These are phyloP conservation scores for Lolium perenne DNA, from an alignment of 176 grass and related monocot genomes.

Conservation along the genomic window DNA sequence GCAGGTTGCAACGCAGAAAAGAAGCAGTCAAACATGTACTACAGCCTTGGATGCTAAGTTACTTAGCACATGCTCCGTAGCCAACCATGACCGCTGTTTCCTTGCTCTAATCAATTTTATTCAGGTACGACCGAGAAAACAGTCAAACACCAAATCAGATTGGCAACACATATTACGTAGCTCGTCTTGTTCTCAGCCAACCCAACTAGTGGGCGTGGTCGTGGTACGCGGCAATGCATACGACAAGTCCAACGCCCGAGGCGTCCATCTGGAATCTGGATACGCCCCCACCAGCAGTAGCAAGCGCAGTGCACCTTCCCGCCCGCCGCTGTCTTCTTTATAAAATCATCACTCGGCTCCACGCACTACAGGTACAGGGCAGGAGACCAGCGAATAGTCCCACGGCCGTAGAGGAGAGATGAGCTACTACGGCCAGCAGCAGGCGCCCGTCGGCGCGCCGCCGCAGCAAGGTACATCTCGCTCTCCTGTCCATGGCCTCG, in stretches of 20 bases:
- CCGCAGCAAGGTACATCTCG: conserved; percentile 61
- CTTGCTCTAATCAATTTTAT: too few species aligned
- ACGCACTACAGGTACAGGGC: background rate
- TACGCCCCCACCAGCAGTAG: background rate
- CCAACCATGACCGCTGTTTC: too few species aligned
- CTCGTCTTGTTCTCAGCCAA: too few species aligned
- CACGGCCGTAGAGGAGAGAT: conserved; percentile 18
- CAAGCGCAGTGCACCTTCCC: background rate
- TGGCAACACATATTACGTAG: too few species aligned
- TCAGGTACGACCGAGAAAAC: too few species aligned
- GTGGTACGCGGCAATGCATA: background rate
- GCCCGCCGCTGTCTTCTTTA: background rate
- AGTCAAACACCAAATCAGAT: background rate
- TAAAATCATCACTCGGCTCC: background rate
- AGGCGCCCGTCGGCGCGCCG: conserved; percentile 72
- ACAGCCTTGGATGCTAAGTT: too few species aligned
- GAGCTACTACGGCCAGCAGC: conserved; percentile 83
- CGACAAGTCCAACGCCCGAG: conserved; percentile 9
- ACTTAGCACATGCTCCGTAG: too few species aligned
- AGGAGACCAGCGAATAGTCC: background rate
- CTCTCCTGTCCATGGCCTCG: background rate
- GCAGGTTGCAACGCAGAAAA: background rate
- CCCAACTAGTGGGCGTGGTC: too few species aligned
- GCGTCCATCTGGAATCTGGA: background rate
- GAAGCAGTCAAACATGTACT: background rate